Percentiles rank a stretch among this genome's conserved stretches.
phyloP scores from a whole-genome alignment of 2,329 filamentous ascomycete species.

The Leptographium procerum region DNA sequence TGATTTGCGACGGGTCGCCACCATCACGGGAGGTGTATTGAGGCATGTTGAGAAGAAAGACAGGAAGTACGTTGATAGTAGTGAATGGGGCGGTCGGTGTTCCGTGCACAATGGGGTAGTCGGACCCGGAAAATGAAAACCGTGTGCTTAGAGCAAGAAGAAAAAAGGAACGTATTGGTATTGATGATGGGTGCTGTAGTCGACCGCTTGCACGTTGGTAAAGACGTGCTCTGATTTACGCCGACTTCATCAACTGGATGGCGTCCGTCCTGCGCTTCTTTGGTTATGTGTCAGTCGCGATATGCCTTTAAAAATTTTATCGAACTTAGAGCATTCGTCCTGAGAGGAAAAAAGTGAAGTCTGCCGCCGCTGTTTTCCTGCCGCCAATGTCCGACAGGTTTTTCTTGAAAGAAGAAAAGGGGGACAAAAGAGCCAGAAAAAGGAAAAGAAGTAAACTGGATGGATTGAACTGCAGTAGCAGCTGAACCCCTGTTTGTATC shows the following conservation, averaged over 20 bases:
- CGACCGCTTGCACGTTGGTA: not conserved
- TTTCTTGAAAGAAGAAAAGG: not conserved
- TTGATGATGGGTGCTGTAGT: not conserved
- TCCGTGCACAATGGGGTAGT: not conserved
- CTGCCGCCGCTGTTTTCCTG: not conserved
- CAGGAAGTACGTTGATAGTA: constrained; percentile 8
- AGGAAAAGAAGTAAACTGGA: not conserved
- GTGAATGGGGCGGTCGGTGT: not conserved
- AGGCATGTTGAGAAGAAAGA: constrained; percentile 39
- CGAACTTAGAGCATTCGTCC: not conserved
- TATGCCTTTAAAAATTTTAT: not conserved
- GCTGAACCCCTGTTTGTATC: not conserved
- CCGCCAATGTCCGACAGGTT: not conserved
- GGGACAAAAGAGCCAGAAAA: not conserved
- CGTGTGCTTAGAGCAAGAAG: not conserved
- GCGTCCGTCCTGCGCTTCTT: not conserved
- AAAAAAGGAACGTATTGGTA: not conserved
- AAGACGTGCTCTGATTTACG: not conserved
- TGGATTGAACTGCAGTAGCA: constrained; percentile 1
- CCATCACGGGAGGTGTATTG: constrained; percentile 57
- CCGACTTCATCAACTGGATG: not conserved
- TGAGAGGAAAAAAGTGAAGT: not conserved
- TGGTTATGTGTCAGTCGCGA: not conserved
- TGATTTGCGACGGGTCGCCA: constrained; percentile 56
- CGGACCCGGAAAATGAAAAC: not conserved